These are phyloP conservation scores for Vitis riparia DNA, from an alignment of 164 flowering plant genomes.

Conservation along the genomic window DNA sequence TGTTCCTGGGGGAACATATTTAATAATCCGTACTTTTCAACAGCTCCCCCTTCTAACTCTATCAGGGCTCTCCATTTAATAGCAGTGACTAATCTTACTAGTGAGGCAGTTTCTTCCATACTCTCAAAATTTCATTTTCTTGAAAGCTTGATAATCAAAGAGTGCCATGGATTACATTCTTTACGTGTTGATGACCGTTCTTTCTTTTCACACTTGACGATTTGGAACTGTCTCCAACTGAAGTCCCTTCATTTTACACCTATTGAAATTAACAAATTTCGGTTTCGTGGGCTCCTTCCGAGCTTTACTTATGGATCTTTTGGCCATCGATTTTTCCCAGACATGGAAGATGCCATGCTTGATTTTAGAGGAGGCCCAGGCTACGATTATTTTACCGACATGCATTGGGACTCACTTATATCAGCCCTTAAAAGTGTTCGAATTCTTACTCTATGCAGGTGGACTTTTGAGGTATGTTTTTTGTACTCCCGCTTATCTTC, in stretches of 20 bases:
- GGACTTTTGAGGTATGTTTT: background rate
- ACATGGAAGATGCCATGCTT: background rate
- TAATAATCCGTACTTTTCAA: background rate
- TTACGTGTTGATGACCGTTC: slow-evolving; percentile 6
- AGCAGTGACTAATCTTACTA: slow-evolving; percentile 19
- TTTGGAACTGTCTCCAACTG: slow-evolving; percentile 19
- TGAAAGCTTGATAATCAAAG: slow-evolving; percentile 21
- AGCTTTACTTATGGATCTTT: too few species aligned
- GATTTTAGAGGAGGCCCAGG: slow-evolving; percentile 2
- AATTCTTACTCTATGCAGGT: background rate
- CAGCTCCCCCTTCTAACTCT: slow-evolving; percentile 11
- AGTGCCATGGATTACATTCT: slow-evolving; percentile 19
- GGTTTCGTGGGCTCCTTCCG: background rate
- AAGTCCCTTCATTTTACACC: slow-evolving; percentile 14
- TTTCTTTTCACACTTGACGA: slow-evolving; percentile 15
- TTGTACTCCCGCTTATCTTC: background rate
- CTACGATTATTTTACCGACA: background rate
- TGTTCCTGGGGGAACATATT: fast-evolving
- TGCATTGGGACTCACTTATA: background rate
- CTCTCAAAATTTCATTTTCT: slow-evolving; percentile 14
- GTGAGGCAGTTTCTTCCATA: slow-evolving; percentile 20
- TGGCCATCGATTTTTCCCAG: too few species aligned
- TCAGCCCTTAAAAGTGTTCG: background rate
- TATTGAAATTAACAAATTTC: slow-evolving; percentile 13
- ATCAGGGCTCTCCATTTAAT: slow-evolving; percentile 17